phyloP scores from a whole-genome alignment of 225 moss, liverwort and hornwort genomes.

The Lunularia cruciata region DNA sequence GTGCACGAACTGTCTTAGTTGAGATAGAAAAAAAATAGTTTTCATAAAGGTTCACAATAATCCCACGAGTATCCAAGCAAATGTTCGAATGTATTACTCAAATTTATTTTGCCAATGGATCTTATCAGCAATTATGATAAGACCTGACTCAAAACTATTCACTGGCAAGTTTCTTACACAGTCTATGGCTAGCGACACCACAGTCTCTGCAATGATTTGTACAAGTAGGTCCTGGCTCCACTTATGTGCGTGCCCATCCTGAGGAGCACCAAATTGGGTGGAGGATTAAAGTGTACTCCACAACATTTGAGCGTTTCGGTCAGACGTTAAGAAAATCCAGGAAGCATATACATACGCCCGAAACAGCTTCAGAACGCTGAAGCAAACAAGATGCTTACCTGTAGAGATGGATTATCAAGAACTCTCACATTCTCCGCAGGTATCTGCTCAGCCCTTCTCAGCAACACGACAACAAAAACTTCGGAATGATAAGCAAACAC shows the following conservation, averaged over 20 bases:
- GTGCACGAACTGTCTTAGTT: too few relatives aligned
- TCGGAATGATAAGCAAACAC: constrained; percentile 17
- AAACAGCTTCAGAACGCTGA: not conserved
- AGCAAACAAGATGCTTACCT: constrained; percentile 21
- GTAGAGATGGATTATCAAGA: constrained; percentile 44
- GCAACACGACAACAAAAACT: constrained; percentile 21
- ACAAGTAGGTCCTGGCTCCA: constrained; percentile 37
- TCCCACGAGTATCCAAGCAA: too few relatives aligned
- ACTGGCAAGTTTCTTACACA: constrained; percentile 22
- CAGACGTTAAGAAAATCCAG: not conserved
- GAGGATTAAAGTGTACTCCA: too few relatives aligned
- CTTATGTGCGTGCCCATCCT: constrained; percentile 41
- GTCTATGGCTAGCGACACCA: constrained; percentile 35
- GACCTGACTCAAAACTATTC: too few relatives aligned
- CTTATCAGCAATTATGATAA: too few relatives aligned
- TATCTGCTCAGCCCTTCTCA: constrained; percentile 41
- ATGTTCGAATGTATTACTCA: too few relatives aligned
- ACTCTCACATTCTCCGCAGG: constrained; percentile 36
- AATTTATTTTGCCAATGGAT: too few relatives aligned
- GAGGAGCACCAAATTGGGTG: not conserved
- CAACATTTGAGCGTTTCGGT: too few relatives aligned
- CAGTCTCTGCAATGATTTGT: constrained; percentile 32
- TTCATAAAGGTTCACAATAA: too few relatives aligned
- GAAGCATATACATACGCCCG: too few relatives aligned
- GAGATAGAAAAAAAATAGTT: too few relatives aligned